A percentile compares a stretch with the other conserved stretches of the same genome.
phyloP scores from a whole-genome alignment of 371 early-diverging fungal species.

The Rhizopus arrhizus region DNA sequence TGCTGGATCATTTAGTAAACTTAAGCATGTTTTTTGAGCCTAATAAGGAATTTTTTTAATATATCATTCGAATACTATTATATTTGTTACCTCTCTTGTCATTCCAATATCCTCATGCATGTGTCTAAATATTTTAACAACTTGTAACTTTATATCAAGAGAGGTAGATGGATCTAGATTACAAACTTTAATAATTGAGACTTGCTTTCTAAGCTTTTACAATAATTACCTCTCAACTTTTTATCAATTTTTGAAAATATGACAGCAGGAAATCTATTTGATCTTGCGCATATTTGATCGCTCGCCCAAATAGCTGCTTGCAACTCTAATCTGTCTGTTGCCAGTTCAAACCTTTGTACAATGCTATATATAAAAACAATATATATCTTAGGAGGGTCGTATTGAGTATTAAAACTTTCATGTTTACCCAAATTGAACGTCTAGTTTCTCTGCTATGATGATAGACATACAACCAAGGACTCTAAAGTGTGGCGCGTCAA shows the following conservation, averaged over 20 bases:
- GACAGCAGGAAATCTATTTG: conserved; percentile 53
- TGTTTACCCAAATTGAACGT: conserved; percentile 60
- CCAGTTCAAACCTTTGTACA: conserved; percentile 43
- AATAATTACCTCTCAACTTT: conserved; percentile 33
- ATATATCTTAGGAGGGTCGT: not conserved
- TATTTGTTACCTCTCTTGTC: conserved; percentile 42
- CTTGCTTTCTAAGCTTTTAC: too few species aligned
- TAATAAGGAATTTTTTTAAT: conserved; percentile 15
- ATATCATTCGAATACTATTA: not conserved
- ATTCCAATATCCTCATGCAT: conserved; percentile 63
- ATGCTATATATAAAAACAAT: conserved; percentile 27
- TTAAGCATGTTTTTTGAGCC: conserved; percentile 51
- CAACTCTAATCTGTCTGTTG: conserved; percentile 55
- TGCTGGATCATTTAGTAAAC: conserved; percentile 42
- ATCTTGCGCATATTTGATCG: conserved; percentile 57
- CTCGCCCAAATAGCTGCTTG: conserved; percentile 63
- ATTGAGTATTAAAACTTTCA: not conserved
- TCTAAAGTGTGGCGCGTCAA: conserved; percentile 23
- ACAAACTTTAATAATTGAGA: too few species aligned
- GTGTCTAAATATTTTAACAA: conserved; percentile 60
- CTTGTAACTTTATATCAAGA: conserved; percentile 42
- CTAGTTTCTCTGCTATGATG: conserved; percentile 55
- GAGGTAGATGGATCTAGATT: conserved; percentile 39
- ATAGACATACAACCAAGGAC: conserved; percentile 61
- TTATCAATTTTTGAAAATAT: conserved; percentile 42